Evolutionary conservation across 768 basidiomycete genomes (phyloP), one percentile per base, ranked within the genome.

Genomic region (Boletellus ananas): DNA sequence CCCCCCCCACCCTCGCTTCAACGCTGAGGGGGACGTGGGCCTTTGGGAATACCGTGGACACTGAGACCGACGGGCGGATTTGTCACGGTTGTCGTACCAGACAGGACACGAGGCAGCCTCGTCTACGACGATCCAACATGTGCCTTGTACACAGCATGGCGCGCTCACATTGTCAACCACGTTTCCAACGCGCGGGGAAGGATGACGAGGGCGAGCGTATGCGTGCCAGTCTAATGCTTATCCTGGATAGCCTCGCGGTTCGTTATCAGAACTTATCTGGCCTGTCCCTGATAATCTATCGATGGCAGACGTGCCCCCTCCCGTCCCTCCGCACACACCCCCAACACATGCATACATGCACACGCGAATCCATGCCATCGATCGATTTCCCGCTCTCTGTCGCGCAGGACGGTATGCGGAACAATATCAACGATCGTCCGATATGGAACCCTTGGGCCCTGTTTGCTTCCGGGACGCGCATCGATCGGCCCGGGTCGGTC

Each of bases 231-330:
- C 47, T 45, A 42, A 46, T 42, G 16, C 41, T 20, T 16, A 14
- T 20, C 8, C 9, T 39, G 11, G 49, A 41, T 46, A 37, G 43
- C 49, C 49, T 58, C 56, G 46, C 51, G 59, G 49, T 8, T 18
- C 31, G 43, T 46, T 57, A 61, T 61, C 59, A 37, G 21, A 8
- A 12, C 33, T 17, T 23, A 23, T 23, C 23, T 6, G 23, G 25
- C n/a, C 18, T 10, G 16, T n/a, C 23, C 23, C 31, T 5, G 13
- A 33, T 34, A 6, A 21, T 23, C 43, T 21, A 44, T 44, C 43
- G 43, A 44, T 44, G 20, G 12, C 13, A 13, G 13, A 33, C 18
- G 11, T 29, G 6, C 23, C 23, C 6, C 23, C 23, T 6, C 6
- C 23, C 23, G 23, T 23, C 23, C 23, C 23, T 23, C 23, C 23